Evolutionary conservation across 75 land plant genomes (phyloP).

Genomic region (Cupressus sempervirens): DNA sequence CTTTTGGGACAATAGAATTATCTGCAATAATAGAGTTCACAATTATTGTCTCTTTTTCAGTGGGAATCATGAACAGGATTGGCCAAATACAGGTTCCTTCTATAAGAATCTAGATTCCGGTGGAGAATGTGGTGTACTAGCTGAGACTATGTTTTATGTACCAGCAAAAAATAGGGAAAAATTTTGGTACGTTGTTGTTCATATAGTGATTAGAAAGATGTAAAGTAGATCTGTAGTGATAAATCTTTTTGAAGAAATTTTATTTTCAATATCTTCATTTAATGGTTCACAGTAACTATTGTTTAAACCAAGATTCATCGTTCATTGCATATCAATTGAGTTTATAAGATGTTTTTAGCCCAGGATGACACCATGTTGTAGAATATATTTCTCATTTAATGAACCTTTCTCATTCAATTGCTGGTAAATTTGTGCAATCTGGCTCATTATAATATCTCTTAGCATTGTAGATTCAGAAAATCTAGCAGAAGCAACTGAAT

Average conservation of each 20-base stretch:
- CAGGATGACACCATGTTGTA: neutral
- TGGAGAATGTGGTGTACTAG: constrained; percentile 85
- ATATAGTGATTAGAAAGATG: neutral
- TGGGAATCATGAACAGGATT: constrained; percentile 94
- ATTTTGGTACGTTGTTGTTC: constrained; percentile 49
- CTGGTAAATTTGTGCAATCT: neutral
- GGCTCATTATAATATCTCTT: neutral
- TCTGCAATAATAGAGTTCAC: neutral
- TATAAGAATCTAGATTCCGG: constrained; percentile 62
- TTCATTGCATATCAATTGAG: neutral
- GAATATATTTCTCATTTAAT: neutral
- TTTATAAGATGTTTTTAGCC: neutral
- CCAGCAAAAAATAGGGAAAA: constrained; percentile 82
- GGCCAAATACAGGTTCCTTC: constrained; percentile 70
- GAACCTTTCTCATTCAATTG: neutral
- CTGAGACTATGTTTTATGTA: constrained; percentile 72
- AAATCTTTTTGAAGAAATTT: neutral
- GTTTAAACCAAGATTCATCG: neutral
- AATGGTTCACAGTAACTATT: neutral
- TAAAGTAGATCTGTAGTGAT: neutral
- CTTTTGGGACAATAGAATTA: neutral
- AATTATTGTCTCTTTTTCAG: constrained; percentile 31
- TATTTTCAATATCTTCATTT: neutral
- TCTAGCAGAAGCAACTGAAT: neutral
- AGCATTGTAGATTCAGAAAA: neutral